These are phyloP conservation scores for Linum lewisii DNA, from an alignment of 345 rosid genomes.

Conservation along the genomic window DNA sequence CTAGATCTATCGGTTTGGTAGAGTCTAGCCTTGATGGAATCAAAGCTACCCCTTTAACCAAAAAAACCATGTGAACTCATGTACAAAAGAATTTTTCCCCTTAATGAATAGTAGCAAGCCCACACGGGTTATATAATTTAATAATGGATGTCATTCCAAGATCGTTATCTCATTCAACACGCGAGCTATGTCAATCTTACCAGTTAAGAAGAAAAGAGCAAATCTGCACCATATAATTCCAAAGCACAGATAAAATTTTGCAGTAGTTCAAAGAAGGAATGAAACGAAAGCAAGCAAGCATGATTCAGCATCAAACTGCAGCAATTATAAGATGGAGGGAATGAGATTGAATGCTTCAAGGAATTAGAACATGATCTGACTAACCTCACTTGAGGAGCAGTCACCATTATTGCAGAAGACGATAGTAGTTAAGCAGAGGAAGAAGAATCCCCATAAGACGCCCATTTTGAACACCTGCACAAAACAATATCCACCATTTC, in stretches of 20 bases:
- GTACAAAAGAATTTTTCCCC: no score
- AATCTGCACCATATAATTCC: no score
- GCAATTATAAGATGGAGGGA: background rate
- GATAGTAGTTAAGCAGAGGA: background rate
- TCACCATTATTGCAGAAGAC: background rate
- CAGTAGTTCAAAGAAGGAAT: background rate
- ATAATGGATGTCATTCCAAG: no score
- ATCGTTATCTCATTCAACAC: no score
- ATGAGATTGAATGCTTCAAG: background rate
- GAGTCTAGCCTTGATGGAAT: no score
- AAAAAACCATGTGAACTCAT: no score
- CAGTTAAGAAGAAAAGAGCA: no score
- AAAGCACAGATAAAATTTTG: background rate
- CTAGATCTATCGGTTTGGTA: no score
- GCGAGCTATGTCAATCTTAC: no score
- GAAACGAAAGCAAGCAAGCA: background rate
- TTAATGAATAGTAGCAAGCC: no score
- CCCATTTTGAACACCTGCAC: background rate
- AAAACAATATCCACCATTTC: background rate
- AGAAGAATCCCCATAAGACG: background rate
- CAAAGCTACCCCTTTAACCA: no score
- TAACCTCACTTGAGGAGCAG: background rate
- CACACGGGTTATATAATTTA: no score
- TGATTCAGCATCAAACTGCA: background rate
- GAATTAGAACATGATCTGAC: background rate